Conservation (phyloP, 305 asterid species). For the Caryopteris hybrid region DNA sequence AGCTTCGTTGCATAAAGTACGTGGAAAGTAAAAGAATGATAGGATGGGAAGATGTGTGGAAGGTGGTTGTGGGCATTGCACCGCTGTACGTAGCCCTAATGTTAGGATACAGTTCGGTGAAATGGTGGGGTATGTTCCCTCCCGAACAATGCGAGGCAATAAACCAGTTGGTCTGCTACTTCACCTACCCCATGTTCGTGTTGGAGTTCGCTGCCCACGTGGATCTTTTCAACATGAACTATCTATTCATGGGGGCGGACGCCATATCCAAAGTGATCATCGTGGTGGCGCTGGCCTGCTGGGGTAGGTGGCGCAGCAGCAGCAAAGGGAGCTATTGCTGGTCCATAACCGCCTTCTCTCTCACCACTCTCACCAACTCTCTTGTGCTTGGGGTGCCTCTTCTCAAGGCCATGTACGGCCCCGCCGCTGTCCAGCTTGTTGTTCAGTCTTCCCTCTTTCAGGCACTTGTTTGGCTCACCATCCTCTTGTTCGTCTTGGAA, state of each 20-base stretch:
- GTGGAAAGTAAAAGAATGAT: no score
- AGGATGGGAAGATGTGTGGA: slow-evolving; percentile 44
- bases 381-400: slow-evolving; percentile 62
- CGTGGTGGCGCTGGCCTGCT: slow-evolving; percentile 22
- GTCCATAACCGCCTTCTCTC: slow-evolving; percentile 55
- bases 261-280: slow-evolving; percentile 47
- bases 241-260: slow-evolving; percentile 42
- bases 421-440: slow-evolving; percentile 40
- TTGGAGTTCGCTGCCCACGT: slow-evolving; percentile 51
- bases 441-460: slow-evolving; percentile 52
- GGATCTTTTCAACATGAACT: slow-evolving; percentile 61
- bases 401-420: slow-evolving; percentile 55
- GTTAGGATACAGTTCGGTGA: slow-evolving; percentile 52
- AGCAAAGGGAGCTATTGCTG: slow-evolving; percentile 41
- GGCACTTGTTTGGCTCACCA: slow-evolving; percentile 48
- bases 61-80: slow-evolving; percentile 43
- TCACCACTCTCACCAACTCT: slow-evolving; percentile 45
- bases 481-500: slow-evolving; percentile 44
- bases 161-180: slow-evolving; percentile 42
- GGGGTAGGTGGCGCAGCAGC: slow-evolving; percentile 46
- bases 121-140: slow-evolving; percentile 56
- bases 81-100: slow-evolving; percentile 51
- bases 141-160: slow-evolving; percentile 52
- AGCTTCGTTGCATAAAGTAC: no score
- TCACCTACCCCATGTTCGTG: slow-evolving; percentile 51